These are phyloP conservation scores for Eucalyptus viminalis DNA, from an alignment of 345 rosid species.

Conservation along the genomic window DNA sequence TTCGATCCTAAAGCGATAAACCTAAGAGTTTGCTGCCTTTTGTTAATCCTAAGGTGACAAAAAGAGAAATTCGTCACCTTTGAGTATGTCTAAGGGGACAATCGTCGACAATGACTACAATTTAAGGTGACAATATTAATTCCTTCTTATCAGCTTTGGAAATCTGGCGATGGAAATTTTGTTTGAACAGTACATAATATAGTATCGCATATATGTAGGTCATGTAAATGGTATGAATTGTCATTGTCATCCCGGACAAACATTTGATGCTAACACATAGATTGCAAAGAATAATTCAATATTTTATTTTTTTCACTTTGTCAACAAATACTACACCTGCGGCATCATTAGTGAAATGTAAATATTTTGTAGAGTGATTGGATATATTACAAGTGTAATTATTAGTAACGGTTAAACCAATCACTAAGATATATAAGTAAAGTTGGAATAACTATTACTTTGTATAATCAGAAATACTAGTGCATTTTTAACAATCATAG, in stretches of 20 bases:
- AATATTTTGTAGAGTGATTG: neutral
- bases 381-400: neutral
- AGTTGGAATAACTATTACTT: neutral
- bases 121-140: neutral
- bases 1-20: neutral
- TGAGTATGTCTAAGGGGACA: neutral
- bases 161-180: neutral
- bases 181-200: neutral
- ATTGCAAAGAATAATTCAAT: no score
- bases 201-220: neutral
- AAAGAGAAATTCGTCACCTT: neutral
- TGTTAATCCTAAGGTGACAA: neutral
- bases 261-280: neutral
- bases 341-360: neutral
- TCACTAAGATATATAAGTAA: no score
- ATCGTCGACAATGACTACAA: neutral
- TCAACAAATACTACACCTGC: neutral
- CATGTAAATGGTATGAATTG: neutral
- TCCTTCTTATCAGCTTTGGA: neutral
- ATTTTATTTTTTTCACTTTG: neutral
- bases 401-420: neutral
- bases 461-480: neutral
- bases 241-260: neutral
- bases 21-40: no score
- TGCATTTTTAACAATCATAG: neutral